Base-by-base conservation (phyloP, 768 basidiomycete genomes). In the Suillus sp. region DNA sequence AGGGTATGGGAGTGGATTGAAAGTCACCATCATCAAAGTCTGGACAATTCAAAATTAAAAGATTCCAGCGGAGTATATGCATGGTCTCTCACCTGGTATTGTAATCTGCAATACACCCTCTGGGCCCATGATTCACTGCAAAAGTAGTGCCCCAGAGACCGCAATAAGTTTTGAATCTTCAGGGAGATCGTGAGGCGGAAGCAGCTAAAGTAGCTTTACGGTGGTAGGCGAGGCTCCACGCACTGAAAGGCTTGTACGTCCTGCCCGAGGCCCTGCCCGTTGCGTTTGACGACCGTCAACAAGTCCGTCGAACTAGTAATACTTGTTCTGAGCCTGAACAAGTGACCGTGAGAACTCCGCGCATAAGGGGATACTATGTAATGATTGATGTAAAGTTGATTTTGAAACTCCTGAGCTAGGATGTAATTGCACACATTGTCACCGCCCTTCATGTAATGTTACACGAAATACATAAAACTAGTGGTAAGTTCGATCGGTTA, bases 11-110 rank as follows among this genome's bases (percentile, higher is more conserved):
- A 22, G 90, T 85, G 3, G 84, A 80, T 65, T 75, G 73, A 64
- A 83, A 84, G 68, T 91, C 88, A 65, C 91, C 90, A 67, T 92
- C 91, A 68, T 88, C 89, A 75, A 94, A 89, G 73, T 92, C 92
- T 94, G 69, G 37, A 63, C 53, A 55, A 48, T 6, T 37, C 2
- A 38, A 11, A 53, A 56, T 66, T 68, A 67, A 48, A 54, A 42
- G 51, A 56, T 47, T 62, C 47, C 58, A 56, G 42, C 63, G 48
- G 57, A 53, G 30, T 34, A 42, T 57, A 58, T 54, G 43, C 16
- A 25, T 14, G 7, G 38, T 62, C 50, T 66, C 81, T 61, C 58
- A 85, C 86, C 85, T 74, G 86, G 86, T 72, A 88, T 87, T 48
- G 86, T 86, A 62, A 88, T 88, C 74, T 88, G 86, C 59, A 86